Evolutionary conservation across 2,329 filamentous ascomycete genomes (phyloP).

Genomic region (Ceratocystis alfenasii): DNA sequence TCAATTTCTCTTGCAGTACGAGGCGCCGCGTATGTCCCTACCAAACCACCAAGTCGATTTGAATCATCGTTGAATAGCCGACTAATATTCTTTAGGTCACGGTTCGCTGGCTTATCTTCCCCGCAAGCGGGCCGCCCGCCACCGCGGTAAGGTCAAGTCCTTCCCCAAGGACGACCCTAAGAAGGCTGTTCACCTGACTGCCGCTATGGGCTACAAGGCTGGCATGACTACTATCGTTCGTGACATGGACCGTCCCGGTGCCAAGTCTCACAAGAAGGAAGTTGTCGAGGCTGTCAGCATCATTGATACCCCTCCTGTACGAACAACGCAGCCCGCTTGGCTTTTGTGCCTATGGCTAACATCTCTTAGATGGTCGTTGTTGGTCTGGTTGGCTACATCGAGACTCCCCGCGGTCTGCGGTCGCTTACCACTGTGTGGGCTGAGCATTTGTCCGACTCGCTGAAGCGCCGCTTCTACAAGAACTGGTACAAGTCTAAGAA

Average conservation of each 20-base stretch:
- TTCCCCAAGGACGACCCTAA: constrained; percentile 99
- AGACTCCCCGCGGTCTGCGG: constrained; percentile 97
- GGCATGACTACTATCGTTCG: constrained; percentile 99
- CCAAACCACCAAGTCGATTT: not conserved
- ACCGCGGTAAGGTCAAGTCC: constrained; percentile 97
- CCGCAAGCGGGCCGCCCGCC: constrained; percentile 83
- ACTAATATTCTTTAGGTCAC: constrained; percentile 38
- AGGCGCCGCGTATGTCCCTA: constrained; percentile 63
- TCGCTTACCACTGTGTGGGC: constrained; percentile 99
- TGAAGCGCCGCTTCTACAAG: constrained; percentile 99
- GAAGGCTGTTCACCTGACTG: constrained; percentile 98
- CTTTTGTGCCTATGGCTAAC: constrained; percentile 59
- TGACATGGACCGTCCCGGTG: constrained; percentile 92
- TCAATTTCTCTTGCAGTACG: constrained; percentile 33
- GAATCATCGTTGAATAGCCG: not conserved
- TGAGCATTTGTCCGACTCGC: constrained; percentile 95
- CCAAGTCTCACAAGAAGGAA: constrained; percentile 99
- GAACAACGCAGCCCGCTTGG: constrained; percentile 73
- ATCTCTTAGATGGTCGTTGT: constrained; percentile 91
- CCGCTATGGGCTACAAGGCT: constrained; percentile 98
- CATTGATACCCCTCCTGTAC: constrained; percentile 91
- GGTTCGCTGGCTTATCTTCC: constrained; percentile 82
- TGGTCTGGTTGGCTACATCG: constrained; percentile 99
- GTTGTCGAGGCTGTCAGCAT: constrained; percentile 78
- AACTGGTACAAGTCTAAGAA: constrained; percentile 99